phyloP scores from a whole-genome alignment of 768 basidiomycete genomes.

The Termitomyces sp. region DNA sequence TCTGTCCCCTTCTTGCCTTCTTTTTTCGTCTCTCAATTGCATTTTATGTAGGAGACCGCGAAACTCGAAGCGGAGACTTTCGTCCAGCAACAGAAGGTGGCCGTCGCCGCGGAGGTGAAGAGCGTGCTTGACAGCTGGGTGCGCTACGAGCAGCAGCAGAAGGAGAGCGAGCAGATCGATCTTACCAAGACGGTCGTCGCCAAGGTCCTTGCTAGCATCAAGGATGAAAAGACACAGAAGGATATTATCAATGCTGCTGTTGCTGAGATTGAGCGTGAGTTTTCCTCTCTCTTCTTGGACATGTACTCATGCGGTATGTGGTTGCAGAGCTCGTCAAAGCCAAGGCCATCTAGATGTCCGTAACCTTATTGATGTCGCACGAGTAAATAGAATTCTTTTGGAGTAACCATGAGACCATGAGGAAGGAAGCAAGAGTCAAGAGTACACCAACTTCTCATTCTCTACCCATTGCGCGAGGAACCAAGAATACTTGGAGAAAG shows the following conservation, averaged over 20 bases:
- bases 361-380: neutral
- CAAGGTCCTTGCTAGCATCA: constrained; percentile 77
- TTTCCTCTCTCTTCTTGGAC: neutral
- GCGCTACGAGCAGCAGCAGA: constrained; percentile 92
- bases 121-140: constrained; percentile 97
- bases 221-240: constrained; percentile 87
- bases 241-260: constrained; percentile 80
- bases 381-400: constrained; percentile 7
- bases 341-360: constrained; percentile 73
- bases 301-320: neutral
- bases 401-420: neutral
- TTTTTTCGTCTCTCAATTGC: neutral
- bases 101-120: constrained; percentile 86
- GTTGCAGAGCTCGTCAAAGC: constrained; percentile 79
- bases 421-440: too few species aligned
- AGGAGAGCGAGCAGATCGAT: constrained; percentile 94
- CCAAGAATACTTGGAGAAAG: too few species aligned
- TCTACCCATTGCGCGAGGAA: too few species aligned
- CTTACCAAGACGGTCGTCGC: constrained; percentile 86
- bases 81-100: constrained; percentile 84
- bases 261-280: constrained; percentile 91
- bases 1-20: neutral
- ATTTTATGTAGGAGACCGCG: constrained; percentile 86
- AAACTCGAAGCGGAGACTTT: constrained; percentile 87
- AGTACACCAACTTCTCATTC: too few species aligned